Percentiles rank a stretch among this genome's conserved stretches.
These are phyloP conservation scores for Collybiopsis confluens DNA, from an alignment of 768 basidiomycete species.

Conservation along the genomic window DNA sequence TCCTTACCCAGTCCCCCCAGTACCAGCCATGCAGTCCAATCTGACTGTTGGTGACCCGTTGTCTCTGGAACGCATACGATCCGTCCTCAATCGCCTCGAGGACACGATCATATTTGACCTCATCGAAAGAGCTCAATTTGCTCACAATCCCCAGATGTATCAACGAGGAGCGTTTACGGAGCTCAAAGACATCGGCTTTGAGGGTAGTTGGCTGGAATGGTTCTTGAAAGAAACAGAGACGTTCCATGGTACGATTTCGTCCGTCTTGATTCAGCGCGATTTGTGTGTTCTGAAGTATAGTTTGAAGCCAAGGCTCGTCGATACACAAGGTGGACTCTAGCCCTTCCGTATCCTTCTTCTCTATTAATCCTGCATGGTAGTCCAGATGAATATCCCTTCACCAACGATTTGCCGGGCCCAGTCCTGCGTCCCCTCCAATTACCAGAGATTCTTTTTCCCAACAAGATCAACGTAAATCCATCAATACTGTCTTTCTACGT, in stretches of 20 bases:
- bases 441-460: constrained; percentile 75
- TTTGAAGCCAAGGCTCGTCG: constrained; percentile 86
- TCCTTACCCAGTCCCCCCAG: too few relatives aligned
- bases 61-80: constrained; percentile 83
- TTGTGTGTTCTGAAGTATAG: constrained; percentile 3
- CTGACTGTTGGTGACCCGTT: constrained; percentile 77
- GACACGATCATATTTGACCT: constrained; percentile 98
- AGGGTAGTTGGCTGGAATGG: constrained; percentile 96
- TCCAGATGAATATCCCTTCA: constrained; percentile 98
- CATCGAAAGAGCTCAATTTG: constrained; percentile 97
- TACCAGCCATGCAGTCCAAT: constrained; percentile 52
- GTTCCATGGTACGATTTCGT: constrained; percentile 74
- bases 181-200: constrained; percentile 66
- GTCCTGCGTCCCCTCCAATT: constrained; percentile 70
- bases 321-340: constrained; percentile 71
- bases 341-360: background rate
- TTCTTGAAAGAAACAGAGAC: constrained; percentile 92
- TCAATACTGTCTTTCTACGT: constrained; percentile 90
- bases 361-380: constrained; percentile 34
- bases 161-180: constrained; percentile 74
- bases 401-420: constrained; percentile 72
- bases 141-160: constrained; percentile 89
- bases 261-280: background rate
- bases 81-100: constrained; percentile 84
- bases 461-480: constrained; percentile 80